These are phyloP conservation scores for Toxoplasma gondii DNA, from an alignment of 169 alveolate genomes.

Conservation along the genomic window DNA sequence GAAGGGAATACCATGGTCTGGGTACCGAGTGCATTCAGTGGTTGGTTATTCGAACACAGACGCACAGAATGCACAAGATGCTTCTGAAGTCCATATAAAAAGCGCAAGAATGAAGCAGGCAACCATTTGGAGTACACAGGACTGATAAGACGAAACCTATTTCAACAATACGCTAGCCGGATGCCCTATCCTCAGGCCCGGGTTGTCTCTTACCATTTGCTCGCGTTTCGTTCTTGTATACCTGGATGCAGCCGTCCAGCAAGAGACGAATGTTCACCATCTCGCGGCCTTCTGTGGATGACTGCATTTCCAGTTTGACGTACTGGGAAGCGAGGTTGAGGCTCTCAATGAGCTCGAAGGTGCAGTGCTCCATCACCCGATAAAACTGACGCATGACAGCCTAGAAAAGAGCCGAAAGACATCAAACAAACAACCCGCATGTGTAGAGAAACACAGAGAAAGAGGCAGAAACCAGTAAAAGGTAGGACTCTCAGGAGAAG, in stretches of 20 bases:
- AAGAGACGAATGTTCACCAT: constrained; percentile 13
- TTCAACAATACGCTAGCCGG: no score
- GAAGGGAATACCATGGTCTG: no score
- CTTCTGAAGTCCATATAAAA: no score
- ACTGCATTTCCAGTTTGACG: constrained; percentile 42
- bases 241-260: constrained; percentile 49
- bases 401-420: not conserved
- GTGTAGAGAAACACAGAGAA: not conserved
- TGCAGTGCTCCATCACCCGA: constrained; percentile 36
- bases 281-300: constrained; percentile 29
- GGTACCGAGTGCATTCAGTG: no score
- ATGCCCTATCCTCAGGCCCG: not conserved
- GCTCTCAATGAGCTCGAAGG: not conserved
- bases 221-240: constrained; percentile 25
- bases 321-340: constrained; percentile 31
- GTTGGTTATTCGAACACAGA: no score
- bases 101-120: no score
- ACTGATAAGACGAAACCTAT: no score
- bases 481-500: not conserved
- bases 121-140: no score
- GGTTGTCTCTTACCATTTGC: constrained; percentile 1
- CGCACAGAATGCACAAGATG: no score
- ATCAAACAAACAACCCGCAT: not conserved
- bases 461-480: not conserved
- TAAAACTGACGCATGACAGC: constrained; percentile 17